Evolutionary conservation across 208 protist species (phyloP).

Genomic region (Phytomonas francai): DNA sequence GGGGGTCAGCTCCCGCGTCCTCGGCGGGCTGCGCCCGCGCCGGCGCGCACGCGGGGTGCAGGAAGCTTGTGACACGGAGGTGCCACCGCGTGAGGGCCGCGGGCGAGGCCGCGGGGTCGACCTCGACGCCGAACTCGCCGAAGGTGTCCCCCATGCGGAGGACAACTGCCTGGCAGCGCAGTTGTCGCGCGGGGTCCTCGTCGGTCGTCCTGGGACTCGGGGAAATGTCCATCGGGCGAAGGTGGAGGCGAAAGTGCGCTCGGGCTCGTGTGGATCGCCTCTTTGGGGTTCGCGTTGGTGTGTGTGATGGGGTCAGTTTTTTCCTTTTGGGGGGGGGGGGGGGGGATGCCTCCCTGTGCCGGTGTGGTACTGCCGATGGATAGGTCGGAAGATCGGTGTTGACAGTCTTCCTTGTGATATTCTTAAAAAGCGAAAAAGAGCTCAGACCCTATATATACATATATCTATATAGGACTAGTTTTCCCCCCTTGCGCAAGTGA

Average conservation of each 20-base stretch:
- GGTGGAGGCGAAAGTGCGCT: too few relatives aligned
- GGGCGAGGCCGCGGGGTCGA: slow-evolving; percentile 10
- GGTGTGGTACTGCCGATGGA: too few relatives aligned
- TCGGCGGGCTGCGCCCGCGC: not conserved
- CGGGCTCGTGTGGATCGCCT: too few relatives aligned
- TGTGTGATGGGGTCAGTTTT: not conserved
- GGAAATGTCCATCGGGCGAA: too few relatives aligned
- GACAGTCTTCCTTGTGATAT: too few relatives aligned
- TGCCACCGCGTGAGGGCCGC: not conserved
- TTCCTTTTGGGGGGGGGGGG: slow-evolving; percentile 5
- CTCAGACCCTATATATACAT: too few relatives aligned
- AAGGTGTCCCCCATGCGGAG: slow-evolving; percentile 81
- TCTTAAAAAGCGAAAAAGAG: too few relatives aligned
- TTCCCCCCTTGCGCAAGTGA: too few relatives aligned
- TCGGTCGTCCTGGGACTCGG: not conserved
- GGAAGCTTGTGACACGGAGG: not conserved
- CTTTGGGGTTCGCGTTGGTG: too few relatives aligned
- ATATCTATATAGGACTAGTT: too few relatives aligned
- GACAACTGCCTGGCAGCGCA: slow-evolving; percentile 80
- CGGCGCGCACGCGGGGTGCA: not conserved
- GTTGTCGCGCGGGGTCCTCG: slow-evolving; percentile 12
- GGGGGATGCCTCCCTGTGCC: slow-evolving; percentile 11
- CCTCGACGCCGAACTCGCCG: slow-evolving; percentile 76
- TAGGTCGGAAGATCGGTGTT: too few relatives aligned
- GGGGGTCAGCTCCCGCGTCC: not conserved